phyloP scores from a whole-genome alignment of 106 monocot species.

The Dactylorhiza incarnata region DNA sequence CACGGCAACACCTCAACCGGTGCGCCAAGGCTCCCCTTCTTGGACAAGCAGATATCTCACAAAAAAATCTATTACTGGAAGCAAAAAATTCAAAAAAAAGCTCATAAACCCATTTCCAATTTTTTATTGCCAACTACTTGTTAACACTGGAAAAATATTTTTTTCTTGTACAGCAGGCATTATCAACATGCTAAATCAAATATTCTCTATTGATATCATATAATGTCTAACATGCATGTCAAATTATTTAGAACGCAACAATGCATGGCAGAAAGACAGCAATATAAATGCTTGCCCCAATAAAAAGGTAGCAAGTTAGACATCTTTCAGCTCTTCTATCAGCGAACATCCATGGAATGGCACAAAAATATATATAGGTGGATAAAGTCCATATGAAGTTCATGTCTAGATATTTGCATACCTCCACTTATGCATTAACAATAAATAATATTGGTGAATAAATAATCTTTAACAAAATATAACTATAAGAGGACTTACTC shows the following conservation, averaged over 20 bases:
- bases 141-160: background rate
- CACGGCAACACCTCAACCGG: no score
- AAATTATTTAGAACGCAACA: background rate
- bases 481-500: conserved; percentile 17
- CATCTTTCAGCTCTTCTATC: background rate
- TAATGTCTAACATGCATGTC: background rate
- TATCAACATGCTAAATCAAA: background rate
- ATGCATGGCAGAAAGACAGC: background rate
- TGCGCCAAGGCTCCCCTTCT: no score
- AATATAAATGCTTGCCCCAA: background rate
- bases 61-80: background rate
- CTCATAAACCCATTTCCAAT: background rate
- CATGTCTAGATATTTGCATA: background rate
- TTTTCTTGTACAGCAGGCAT: background rate
- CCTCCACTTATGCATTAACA: background rate
- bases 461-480: background rate
- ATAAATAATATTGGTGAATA: background rate
- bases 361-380: background rate
- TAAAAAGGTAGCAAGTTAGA: background rate
- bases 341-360: background rate
- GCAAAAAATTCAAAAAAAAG: background rate
- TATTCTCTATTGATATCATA: background rate
- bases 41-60: background rate
- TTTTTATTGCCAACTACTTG: background rate
- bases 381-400: background rate